phyloP scores from a whole-genome alignment of 1,284 basidiomycete genomes.

The Rhodofomes roseus region DNA sequence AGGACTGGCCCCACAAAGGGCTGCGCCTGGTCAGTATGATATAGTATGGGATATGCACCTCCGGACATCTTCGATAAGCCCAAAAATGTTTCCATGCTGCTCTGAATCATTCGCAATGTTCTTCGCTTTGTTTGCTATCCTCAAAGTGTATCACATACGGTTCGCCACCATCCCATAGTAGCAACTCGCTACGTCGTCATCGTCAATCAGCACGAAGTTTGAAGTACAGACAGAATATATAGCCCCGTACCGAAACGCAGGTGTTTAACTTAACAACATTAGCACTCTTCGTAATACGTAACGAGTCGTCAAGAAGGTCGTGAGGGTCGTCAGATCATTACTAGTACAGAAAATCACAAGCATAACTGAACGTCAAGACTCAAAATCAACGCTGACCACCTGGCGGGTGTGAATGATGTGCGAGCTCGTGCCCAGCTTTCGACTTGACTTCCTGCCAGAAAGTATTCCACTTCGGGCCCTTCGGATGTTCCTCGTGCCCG shows the following conservation, averaged over 20 bases:
- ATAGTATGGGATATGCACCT: background rate
- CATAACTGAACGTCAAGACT: background rate
- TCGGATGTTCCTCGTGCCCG: conserved; percentile 5
- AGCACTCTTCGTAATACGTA: background rate
- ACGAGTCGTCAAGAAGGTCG: background rate
- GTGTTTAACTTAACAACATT: background rate
- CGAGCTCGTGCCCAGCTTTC: conserved; percentile 23
- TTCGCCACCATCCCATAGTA: no score
- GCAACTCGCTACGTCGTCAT: no score
- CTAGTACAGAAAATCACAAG: background rate
- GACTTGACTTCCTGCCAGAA: conserved; percentile 36
- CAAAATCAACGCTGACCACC: background rate
- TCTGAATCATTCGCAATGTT: background rate
- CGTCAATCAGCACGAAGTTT: background rate
- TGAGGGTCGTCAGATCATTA: background rate
- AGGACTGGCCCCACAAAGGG: no score
- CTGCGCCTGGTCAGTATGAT: background rate
- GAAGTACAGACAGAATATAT: background rate
- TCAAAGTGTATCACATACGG: background rate
- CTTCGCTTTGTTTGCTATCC: background rate
- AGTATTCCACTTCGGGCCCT: conserved; percentile 37
- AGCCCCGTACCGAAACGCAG: background rate
- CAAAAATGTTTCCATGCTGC: background rate
- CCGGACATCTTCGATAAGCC: background rate
- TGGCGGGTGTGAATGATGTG: conserved; percentile 1